Percentiles rank a stretch among this genome's conserved stretches.
Evolutionary conservation across 192 early-diverging fungal genomes (phyloP).

Genomic region (Martensiomyces pterosporus): DNA sequence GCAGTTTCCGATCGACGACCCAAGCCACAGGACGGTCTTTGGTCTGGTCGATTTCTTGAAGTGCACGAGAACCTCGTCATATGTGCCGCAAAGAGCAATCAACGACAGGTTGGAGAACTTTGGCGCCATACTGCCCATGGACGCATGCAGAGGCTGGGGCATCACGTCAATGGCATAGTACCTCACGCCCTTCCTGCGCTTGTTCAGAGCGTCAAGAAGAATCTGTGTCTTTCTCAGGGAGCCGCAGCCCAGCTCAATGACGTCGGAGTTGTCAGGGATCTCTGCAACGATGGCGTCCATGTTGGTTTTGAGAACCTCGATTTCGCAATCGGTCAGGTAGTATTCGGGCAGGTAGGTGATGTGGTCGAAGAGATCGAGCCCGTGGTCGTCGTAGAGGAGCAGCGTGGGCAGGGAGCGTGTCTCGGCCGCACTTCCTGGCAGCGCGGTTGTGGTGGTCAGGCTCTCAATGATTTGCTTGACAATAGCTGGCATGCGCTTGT

Average conservation of each 20-base stretch:
- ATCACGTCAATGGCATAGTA: constrained; percentile 93
- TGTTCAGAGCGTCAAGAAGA: constrained; percentile 70
- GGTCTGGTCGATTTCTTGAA: constrained; percentile 52
- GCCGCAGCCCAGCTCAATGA: constrained; percentile 89
- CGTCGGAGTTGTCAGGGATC: constrained; percentile 61
- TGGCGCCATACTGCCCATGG: constrained; percentile 61
- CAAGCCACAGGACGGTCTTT: constrained; percentile 85
- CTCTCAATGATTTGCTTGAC: constrained; percentile 19
- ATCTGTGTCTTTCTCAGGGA: constrained; percentile 85
- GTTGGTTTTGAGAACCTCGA: constrained; percentile 67
- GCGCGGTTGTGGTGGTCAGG: constrained; percentile 9
- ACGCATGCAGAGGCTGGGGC: constrained; percentile 67
- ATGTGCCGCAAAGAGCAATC: constrained; percentile 81
- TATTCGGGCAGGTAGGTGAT: constrained; percentile 87
- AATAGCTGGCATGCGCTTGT: constrained; percentile 14
- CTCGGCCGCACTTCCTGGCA: constrained; percentile 11
- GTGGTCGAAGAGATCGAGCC: constrained; percentile 84
- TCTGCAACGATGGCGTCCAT: constrained; percentile 60
- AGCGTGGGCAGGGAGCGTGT: constrained; percentile 63
- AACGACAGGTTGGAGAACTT: constrained; percentile 65
- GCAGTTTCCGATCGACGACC: constrained; percentile 84
- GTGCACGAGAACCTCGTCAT: constrained; percentile 73
- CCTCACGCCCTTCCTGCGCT: constrained; percentile 56
- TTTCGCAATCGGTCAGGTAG: constrained; percentile 83
- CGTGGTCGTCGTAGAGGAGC: constrained; percentile 79